These are phyloP conservation scores for Plasmodium coatneyi DNA, from an alignment of 169 alveolate genomes.

Conservation along the genomic window DNA sequence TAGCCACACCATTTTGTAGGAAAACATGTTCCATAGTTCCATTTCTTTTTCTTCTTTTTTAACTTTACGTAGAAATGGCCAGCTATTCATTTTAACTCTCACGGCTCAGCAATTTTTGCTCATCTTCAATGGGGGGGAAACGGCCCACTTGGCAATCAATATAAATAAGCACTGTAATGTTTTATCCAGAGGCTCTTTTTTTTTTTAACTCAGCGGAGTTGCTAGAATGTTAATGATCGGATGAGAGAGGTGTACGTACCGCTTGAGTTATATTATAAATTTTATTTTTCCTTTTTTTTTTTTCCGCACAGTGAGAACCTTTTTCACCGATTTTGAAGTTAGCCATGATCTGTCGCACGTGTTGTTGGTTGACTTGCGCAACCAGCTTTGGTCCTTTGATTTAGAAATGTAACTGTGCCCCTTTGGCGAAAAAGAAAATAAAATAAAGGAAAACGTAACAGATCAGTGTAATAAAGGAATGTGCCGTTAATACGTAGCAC, in stretches of 20 bases:
- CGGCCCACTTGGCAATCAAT: constrained; percentile 54
- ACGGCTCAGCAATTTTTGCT: constrained; percentile 60
- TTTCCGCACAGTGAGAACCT: constrained; percentile 18
- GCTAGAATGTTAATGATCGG: background rate
- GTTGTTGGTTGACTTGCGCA: constrained; percentile 19
- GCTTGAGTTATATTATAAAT: background rate
- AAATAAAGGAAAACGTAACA: background rate
- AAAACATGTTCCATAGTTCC: background rate
- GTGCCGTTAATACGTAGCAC: background rate
- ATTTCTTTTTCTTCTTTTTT: constrained; percentile 32
- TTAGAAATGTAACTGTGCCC: constrained; percentile 2
- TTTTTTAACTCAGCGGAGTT: background rate
- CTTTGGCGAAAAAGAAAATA: background rate
- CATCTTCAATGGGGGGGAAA: constrained; percentile 26
- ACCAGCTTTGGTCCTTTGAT: constrained; percentile 48
- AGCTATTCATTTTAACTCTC: constrained; percentile 30
- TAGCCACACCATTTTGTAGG: background rate
- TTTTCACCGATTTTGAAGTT: constrained; percentile 35
- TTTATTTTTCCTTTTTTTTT: constrained; percentile 15
- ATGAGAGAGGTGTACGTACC: background rate
- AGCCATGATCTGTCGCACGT: constrained; percentile 16
- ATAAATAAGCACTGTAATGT: constrained; percentile 44
- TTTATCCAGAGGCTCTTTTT: background rate
- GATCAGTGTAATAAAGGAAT: background rate
- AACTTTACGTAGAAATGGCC: constrained; percentile 14